Conservation (phyloP, 345 rosid species). For the Sisymbrium altissimum region DNA sequence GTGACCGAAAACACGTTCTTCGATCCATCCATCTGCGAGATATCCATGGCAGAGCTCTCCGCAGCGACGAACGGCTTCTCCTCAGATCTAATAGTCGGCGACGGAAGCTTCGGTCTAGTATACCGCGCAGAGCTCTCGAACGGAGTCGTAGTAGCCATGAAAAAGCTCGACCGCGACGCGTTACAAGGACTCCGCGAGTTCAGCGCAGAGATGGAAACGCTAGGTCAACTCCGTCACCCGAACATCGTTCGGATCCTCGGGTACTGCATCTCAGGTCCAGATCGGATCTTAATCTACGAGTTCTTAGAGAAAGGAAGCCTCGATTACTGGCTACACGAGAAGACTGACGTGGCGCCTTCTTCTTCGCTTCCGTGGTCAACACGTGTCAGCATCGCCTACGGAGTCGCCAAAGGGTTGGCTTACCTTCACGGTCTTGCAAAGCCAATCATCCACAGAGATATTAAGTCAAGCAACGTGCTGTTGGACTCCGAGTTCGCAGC, state of each 20-base stretch:
- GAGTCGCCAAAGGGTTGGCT: constrained; percentile 64
- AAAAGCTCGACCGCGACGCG: constrained; percentile 77
- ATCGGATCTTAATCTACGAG: constrained; percentile 73
- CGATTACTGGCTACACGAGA: constrained; percentile 77
- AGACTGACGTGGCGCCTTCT: not conserved
- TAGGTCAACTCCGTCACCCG: constrained; percentile 53
- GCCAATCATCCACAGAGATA: constrained; percentile 83
- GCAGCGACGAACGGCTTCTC: constrained; percentile 67
- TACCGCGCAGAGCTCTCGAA: constrained; percentile 55
- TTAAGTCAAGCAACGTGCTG: constrained; percentile 76
- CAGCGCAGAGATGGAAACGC: constrained; percentile 84
- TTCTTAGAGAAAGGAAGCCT: constrained; percentile 68
- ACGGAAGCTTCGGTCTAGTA: constrained; percentile 88
- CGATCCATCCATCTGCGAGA: constrained; percentile 48
- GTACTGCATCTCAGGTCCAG: constrained; percentile 63
- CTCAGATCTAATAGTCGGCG: constrained; percentile 66
- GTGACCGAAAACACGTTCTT: constrained; percentile 50
- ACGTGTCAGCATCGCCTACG: constrained; percentile 45
- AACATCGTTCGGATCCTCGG: constrained; percentile 79
- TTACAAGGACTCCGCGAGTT: constrained; percentile 89
- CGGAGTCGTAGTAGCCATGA: constrained; percentile 70
- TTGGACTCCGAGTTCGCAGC: constrained; percentile 56
- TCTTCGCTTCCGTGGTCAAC: constrained; percentile 54
- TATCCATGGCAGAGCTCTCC: constrained; percentile 69
- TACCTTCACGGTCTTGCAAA: constrained; percentile 62